phyloP scores from a whole-genome alignment of 148 eudicot species.

The Rheum nobile region DNA sequence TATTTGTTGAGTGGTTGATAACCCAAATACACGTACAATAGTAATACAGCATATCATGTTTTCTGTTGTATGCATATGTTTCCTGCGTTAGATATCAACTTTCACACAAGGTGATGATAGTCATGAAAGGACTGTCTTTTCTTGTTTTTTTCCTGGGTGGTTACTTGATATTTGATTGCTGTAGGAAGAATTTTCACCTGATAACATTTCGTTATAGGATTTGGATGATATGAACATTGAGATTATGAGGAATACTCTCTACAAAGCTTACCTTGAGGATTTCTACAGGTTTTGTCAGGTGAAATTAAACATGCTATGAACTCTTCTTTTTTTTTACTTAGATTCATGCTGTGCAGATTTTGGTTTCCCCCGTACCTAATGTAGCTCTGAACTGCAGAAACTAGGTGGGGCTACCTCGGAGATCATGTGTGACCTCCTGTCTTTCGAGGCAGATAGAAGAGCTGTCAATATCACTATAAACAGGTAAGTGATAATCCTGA shows the following conservation, averaged over 20 bases:
- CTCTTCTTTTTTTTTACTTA: background rate
- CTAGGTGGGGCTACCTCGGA: slow-evolving; percentile 97
- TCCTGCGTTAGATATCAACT: too few relatives aligned
- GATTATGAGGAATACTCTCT: slow-evolving; percentile 94
- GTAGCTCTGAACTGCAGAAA: slow-evolving; percentile 35
- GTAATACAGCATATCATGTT: too few relatives aligned
- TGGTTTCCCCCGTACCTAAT: background rate
- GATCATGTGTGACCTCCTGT: slow-evolving; percentile 94
- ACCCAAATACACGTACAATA: too few relatives aligned
- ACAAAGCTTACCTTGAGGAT: slow-evolving; percentile 97
- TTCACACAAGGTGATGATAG: too few relatives aligned
- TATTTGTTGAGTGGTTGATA: too few relatives aligned
- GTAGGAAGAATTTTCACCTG: background rate
- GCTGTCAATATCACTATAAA: slow-evolving; percentile 95
- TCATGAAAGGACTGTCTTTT: too few relatives aligned
- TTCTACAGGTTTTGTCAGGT: slow-evolving; percentile 93
- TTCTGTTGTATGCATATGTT: too few relatives aligned
- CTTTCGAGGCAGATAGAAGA: slow-evolving; percentile 98
- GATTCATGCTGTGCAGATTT: background rate
- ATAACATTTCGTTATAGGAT: slow-evolving; percentile 36
- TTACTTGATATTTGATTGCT: background rate
- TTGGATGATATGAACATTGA: slow-evolving; percentile 99
- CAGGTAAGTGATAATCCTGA: slow-evolving; percentile 30
- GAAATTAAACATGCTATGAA: slow-evolving; percentile 1
- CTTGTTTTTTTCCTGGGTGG: background rate